Percentiles rank a stretch among this genome's conserved stretches.
phyloP scores from a whole-genome alignment of 2,329 filamentous ascomycete genomes.

The Trichoderma koningiopsis region DNA sequence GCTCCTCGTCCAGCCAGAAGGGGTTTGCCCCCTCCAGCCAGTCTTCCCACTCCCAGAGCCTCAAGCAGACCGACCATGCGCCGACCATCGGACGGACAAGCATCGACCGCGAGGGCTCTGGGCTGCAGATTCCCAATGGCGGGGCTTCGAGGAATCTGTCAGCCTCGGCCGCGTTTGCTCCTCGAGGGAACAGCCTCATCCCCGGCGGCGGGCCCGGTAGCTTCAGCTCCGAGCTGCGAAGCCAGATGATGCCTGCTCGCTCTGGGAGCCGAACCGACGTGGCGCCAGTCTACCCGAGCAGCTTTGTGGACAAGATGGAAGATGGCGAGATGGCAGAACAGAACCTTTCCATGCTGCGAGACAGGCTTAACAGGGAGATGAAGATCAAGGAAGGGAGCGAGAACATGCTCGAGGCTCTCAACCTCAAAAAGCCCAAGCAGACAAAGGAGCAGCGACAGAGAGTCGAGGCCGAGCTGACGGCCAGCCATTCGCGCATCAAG shows the following conservation, averaged over 20 bases:
- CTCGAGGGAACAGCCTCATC: slow-evolving; percentile 69
- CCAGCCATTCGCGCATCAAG: slow-evolving; percentile 75
- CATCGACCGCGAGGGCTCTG: slow-evolving; percentile 57
- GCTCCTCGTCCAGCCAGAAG: slow-evolving; percentile 38
- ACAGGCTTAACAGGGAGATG: slow-evolving; percentile 89
- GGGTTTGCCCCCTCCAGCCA: slow-evolving; percentile 39
- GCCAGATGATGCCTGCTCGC: slow-evolving; percentile 55
- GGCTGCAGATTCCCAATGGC: slow-evolving; percentile 54
- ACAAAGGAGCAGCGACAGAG: slow-evolving; percentile 79
- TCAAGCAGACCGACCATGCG: slow-evolving; percentile 41
- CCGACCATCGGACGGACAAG: slow-evolving; percentile 45
- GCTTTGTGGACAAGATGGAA: slow-evolving; percentile 59
- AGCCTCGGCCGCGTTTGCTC: slow-evolving; percentile 60
- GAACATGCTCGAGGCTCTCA: slow-evolving; percentile 93
- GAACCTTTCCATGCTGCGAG: slow-evolving; percentile 72
- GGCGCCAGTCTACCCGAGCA: slow-evolving; percentile 41
- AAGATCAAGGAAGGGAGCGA: slow-evolving; percentile 98
- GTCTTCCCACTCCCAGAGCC: slow-evolving; percentile 44
- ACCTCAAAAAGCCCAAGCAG: slow-evolving; percentile 94
- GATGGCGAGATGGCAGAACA: slow-evolving; percentile 72
- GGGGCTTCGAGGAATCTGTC: slow-evolving; percentile 50
- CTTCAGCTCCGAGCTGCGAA: slow-evolving; percentile 86
- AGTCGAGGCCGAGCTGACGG: slow-evolving; percentile 86
- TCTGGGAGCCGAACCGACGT: slow-evolving; percentile 43
- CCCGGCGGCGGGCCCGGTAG: slow-evolving; percentile 75